Evolutionary conservation across 805 yeast species (phyloP), one percentile per base, ranked within the genome.

Genomic region (Alloascoidea africana): DNA sequence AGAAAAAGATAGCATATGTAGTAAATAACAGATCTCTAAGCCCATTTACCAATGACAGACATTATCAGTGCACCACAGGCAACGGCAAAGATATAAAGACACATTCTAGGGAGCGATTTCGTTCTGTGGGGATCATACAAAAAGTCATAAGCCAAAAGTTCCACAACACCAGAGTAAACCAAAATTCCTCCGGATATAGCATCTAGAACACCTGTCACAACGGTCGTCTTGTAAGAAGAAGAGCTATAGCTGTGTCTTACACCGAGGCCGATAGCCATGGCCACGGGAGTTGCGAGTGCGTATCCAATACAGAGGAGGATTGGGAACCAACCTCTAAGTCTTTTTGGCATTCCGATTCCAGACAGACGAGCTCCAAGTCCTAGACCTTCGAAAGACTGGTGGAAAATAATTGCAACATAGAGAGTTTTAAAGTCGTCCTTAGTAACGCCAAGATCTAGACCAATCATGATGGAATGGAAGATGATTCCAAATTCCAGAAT

Each of bases 21-120:
- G n/a, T n/a, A n/a, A n/a, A n/a, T n/a, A n/a, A n/a, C n/a, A n/a
- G n/a, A n/a, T n/a, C n/a, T n/a, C n/a, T 54, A 76, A 4, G 84
- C 86, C 86, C 89, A 79, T 50, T 72, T 75, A 30, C 86, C 87
- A 17, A 79, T 62, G 33, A 79, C 58, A 1, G 86, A 83, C 87
- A 79, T 79, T 23, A 77, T 49, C 8, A 77, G 79, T 18, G 76
- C 70, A 34, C 87, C 87, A 44, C 63, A 52, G 39, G 73, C 55
- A 53, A 67, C 57, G 38, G 56, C 55, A 36, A 58, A 44, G 27
- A 68, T 42, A 60, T 61, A 61, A 44, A 61, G 59, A 27, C 51
- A 48, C 39, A 68, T 51, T 19, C 67, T 64, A 37, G 51, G 51
- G 30, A 59, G 42, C 36, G 67, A 66, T 49, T 64, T 64, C 19